phyloP scores from a whole-genome alignment of 257 asterid genomes.

The Solanum chiquidenum region DNA sequence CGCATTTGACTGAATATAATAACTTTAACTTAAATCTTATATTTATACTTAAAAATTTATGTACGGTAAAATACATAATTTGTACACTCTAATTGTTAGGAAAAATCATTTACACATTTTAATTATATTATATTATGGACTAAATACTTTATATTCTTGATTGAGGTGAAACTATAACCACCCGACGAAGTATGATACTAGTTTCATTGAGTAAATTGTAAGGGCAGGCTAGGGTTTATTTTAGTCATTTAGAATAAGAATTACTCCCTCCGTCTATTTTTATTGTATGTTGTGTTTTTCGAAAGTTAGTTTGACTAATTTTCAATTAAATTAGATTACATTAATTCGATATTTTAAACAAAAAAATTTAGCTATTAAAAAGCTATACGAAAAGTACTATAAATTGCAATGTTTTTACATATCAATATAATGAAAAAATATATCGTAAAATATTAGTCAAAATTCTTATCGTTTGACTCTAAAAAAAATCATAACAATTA shows the following conservation, averaged over 20 bases:
- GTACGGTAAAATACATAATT: neutral
- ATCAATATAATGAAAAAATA: too few species aligned
- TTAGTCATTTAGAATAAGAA: neutral
- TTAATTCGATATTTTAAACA: neutral
- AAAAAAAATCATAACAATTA: too few species aligned
- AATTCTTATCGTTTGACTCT: too few species aligned
- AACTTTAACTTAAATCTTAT: neutral
- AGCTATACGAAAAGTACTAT: too few species aligned
- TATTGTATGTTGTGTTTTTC: too few species aligned
- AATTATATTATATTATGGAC: neutral
- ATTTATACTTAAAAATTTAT: neutral
- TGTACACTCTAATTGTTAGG: neutral
- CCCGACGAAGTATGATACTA: neutral
- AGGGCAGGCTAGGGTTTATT: neutral
- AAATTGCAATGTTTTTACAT: too few species aligned
- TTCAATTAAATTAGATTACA: too few species aligned
- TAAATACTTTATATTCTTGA: neutral
- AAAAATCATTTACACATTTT: too few species aligned
- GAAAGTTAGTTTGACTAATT: too few species aligned
- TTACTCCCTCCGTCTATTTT: neutral
- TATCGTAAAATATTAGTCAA: too few species aligned
- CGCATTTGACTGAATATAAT: too few species aligned
- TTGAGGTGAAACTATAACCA: neutral
- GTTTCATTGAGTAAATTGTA: neutral
- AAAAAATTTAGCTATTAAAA: too few species aligned